phyloP scores from a whole-genome alignment of 192 early-diverging fungal genomes.

The Backusella australiensis region DNA sequence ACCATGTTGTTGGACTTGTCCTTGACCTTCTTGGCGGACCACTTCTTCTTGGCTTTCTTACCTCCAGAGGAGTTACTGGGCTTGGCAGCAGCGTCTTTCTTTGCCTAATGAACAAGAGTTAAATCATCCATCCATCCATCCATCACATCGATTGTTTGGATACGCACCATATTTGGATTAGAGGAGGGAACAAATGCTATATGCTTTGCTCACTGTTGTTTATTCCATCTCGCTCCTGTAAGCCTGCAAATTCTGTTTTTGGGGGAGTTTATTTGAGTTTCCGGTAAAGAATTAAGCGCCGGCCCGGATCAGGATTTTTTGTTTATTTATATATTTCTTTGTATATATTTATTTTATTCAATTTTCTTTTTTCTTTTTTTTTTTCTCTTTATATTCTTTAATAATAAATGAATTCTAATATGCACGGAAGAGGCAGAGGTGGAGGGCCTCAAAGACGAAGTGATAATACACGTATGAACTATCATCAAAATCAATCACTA shows the following conservation, averaged over 20 bases:
- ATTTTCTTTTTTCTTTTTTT: neutral
- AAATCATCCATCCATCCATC: neutral
- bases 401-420: neutral
- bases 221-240: neutral
- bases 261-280: neutral
- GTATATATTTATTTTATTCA: neutral
- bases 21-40: conserved; percentile 99
- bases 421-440: neutral
- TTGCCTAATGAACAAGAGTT: conserved; percentile 37
- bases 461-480: neutral
- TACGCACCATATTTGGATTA: conserved; percentile 14
- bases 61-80: conserved; percentile 56
- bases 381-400: neutral
- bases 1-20: conserved; percentile 99
- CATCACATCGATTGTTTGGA: no score
- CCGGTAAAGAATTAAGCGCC: neutral
- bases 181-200: conserved; percentile 14
- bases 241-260: neutral
- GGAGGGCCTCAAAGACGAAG: neutral
- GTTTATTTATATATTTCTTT: neutral
- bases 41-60: conserved; percentile 82
- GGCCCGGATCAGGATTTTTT: neutral
- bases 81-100: conserved; percentile 62
- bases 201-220: neutral
- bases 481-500: neutral